phyloP scores from a whole-genome alignment of 208 protist genomes.

The Polymyxa betae region DNA sequence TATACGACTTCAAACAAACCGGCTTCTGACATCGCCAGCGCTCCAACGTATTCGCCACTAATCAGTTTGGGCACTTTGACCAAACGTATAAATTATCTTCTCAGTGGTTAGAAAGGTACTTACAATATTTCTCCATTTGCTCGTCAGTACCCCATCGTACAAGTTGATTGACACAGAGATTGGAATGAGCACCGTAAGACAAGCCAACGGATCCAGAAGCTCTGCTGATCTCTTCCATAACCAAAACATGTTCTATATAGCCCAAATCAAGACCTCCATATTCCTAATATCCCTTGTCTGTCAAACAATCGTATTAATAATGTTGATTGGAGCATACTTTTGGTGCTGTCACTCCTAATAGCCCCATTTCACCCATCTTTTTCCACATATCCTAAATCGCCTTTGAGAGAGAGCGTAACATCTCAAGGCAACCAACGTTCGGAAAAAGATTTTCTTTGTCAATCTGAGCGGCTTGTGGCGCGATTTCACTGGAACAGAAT shows the following conservation, averaged over 20 bases:
- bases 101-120: background rate
- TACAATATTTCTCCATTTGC: slow-evolving; percentile 83
- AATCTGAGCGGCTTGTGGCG: slow-evolving; percentile 72
- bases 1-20: slow-evolving; percentile 58
- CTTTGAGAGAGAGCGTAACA: background rate
- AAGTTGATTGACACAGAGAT: slow-evolving; percentile 84
- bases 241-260: slow-evolving; percentile 78
- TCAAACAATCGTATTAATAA: slow-evolving; percentile 59
- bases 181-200: slow-evolving; percentile 80
- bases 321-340: slow-evolving; percentile 30
- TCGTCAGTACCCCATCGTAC: slow-evolving; percentile 79
- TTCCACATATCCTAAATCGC: slow-evolving; percentile 79
- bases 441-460: slow-evolving; percentile 73
- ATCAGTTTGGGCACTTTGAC: slow-evolving; percentile 79
- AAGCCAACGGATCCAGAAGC: slow-evolving; percentile 79
- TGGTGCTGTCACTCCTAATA: slow-evolving; percentile 91
- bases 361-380: slow-evolving; percentile 86
- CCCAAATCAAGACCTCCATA: slow-evolving; percentile 61
- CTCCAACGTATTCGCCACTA: slow-evolving; percentile 89
- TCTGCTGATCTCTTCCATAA: slow-evolving; percentile 67
- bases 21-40: slow-evolving; percentile 93
- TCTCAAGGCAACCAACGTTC: background rate
- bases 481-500: slow-evolving; percentile 72
- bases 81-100: slow-evolving; percentile 58
- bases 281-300: slow-evolving; percentile 11